Evolutionary conservation across 257 asterid species (phyloP), one percentile per base, ranked within the genome.

Genomic region (Salvia hispanica): DNA sequence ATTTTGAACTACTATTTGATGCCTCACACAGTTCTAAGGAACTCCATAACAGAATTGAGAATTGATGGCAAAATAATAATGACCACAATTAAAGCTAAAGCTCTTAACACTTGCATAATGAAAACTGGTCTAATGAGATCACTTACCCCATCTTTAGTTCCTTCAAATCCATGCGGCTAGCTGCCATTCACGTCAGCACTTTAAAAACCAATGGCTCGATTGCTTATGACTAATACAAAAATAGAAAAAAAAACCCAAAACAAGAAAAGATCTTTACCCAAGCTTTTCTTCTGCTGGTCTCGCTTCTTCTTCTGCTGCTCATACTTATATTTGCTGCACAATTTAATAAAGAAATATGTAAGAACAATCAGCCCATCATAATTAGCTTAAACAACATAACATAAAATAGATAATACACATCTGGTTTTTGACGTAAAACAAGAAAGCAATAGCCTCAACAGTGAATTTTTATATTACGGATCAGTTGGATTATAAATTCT

Each of bases 111-210:
- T 39, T 44, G 25, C 43, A 39, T 6, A 39, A 39, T 6, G 45
- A 31, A 50, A 53, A 58, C 13, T 40, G 11, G 18, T 40, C 34
- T 28, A 36, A 31, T 25, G 43, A 47, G 33, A 73, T 37, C 28
- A 65, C 88, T 84, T 77, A 94, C 99, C 99, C 99, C 99, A 91
- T 87, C 81, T 94, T 94, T 78, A 94, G 87, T 82, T 94, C 99
- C 86, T 94, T 94, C 89, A 87, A 55, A 82, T 88, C 99, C 97
- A 87, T 82, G 57, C 96, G 99, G 56, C 69, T 74, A 67, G 96
- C 99, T 94, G 90, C 73, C 75, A 80, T 70, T 79, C 54, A 78
- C 81, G 56, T 55, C 53, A 73, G 14, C 56, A 71, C 8, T 45
- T 79, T 56, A 72, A 76, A 71, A 25, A 73, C 71, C 51, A 48